phyloP scores from a whole-genome alignment of 495 filamentous ascomycete genomes.

The Penicillium bovifimosum region DNA sequence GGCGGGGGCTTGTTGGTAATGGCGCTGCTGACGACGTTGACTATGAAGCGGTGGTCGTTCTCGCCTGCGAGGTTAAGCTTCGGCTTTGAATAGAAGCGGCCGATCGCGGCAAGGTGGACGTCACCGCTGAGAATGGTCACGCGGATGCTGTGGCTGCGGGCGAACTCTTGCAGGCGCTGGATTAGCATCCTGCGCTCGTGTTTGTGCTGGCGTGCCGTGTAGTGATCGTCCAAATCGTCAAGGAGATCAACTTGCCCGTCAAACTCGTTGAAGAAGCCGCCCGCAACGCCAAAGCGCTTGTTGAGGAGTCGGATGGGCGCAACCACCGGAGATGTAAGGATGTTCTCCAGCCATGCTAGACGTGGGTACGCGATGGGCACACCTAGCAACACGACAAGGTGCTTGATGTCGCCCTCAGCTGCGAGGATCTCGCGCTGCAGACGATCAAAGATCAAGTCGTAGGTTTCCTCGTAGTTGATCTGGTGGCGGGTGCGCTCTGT shows the following conservation, averaged over 20 bases:
- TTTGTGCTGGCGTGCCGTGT: slow-evolving; percentile 89
- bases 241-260: slow-evolving; percentile 86
- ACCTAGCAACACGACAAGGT: slow-evolving; percentile 80
- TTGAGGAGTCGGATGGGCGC: slow-evolving; percentile 83
- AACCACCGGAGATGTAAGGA: slow-evolving; percentile 76
- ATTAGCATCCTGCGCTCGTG: slow-evolving; percentile 72
- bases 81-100: slow-evolving; percentile 68
- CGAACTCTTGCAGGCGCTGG: slow-evolving; percentile 65
- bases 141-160: slow-evolving; percentile 66
- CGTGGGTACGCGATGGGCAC: slow-evolving; percentile 95
- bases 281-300: slow-evolving; percentile 82
- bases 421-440: slow-evolving; percentile 59
- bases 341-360: slow-evolving; percentile 88
- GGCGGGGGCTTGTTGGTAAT: slow-evolving; percentile 96
- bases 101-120: slow-evolving; percentile 69
- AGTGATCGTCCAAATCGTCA: slow-evolving; percentile 93
- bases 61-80: slow-evolving; percentile 54
- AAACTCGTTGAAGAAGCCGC: slow-evolving; percentile 85
- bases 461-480: slow-evolving; percentile 87
- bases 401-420: slow-evolving; percentile 60
- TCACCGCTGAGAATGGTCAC: slow-evolving; percentile 81
- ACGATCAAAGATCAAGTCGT: slow-evolving; percentile 71
- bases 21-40: slow-evolving; percentile 67
- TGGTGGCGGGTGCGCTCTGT: slow-evolving; percentile 89
- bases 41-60: slow-evolving; percentile 66